phyloP scores from a whole-genome alignment of 768 basidiomycete genomes.

The Kwoniella dendrophila region DNA sequence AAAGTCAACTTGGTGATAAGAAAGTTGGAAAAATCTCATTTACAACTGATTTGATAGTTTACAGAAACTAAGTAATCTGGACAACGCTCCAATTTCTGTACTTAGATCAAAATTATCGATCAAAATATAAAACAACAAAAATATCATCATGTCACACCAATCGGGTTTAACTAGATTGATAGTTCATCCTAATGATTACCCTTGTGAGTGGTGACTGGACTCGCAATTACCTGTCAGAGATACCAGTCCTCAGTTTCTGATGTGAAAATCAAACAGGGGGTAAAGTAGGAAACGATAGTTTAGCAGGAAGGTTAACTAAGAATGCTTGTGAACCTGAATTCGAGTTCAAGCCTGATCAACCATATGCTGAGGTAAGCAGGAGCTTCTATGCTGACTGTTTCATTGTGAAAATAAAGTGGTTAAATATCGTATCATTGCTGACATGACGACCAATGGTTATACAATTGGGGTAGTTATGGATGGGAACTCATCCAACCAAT shows the following conservation, averaged over 20 bases:
- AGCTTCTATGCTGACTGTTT: not conserved
- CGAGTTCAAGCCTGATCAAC: conserved; percentile 29
- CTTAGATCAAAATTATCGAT: not conserved
- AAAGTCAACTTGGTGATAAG: too few species aligned
- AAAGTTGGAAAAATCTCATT: too few species aligned
- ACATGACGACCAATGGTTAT: too few species aligned
- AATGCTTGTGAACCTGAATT: conserved; percentile 33
- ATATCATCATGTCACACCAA: not conserved
- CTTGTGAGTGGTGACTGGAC: conserved; percentile 1
- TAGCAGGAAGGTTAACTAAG: conserved; percentile 34
- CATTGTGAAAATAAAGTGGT: not conserved
- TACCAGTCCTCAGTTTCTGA: not conserved
- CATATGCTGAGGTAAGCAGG: conserved; percentile 41
- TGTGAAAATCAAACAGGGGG: conserved; percentile 28
- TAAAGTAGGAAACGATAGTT: conserved; percentile 36
- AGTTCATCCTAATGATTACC: conserved; percentile 16
- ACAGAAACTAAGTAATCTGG: not conserved
- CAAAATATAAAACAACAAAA: not conserved
- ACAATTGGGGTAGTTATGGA: conserved; percentile 38
- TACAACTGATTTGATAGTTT: too few species aligned
- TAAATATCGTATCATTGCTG: not conserved
- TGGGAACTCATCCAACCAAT: conserved; percentile 49
- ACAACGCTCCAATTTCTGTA: not conserved
- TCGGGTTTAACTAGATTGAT: conserved; percentile 7
- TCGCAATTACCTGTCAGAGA: not conserved